Percentiles rank a stretch among this genome's conserved stretches.
phyloP scores from a whole-genome alignment of 306 rosid species.

The Malus sylvestris region DNA sequence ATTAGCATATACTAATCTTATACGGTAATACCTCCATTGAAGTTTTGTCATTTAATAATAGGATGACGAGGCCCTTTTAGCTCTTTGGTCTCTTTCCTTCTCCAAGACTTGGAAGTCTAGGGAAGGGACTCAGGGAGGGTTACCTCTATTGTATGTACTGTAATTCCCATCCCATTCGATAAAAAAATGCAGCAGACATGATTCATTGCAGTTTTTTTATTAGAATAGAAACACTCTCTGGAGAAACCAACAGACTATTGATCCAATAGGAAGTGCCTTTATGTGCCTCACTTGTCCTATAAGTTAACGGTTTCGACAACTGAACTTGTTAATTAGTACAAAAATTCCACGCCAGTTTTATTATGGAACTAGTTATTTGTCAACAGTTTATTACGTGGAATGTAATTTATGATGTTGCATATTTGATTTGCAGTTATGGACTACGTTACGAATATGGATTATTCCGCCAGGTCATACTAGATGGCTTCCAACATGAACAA shows the following conservation, averaged over 20 bases:
- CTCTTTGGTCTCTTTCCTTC: neutral
- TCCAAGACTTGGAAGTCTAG: neutral
- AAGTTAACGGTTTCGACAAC: neutral
- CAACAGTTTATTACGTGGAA: neutral
- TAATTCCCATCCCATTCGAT: neutral
- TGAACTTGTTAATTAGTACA: neutral
- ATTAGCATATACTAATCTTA: neutral
- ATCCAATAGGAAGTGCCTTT: neutral
- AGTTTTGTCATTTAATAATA: neutral
- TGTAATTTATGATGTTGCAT: neutral
- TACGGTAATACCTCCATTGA: neutral
- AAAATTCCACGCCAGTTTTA: neutral
- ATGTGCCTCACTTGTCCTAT: neutral
- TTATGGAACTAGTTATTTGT: neutral
- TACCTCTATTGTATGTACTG: neutral
- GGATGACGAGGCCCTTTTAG: neutral
- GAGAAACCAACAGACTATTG: neutral
- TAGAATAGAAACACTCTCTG: neutral
- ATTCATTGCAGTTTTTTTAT: neutral
- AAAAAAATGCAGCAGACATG: neutral
- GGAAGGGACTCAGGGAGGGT: neutral
- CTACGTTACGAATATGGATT: conserved; percentile 64
- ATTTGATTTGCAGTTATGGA: conserved; percentile 47
- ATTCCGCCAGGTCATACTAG: conserved; percentile 63
- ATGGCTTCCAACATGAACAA: conserved; percentile 70